Evolutionary conservation across 176 grass and related monocot species (phyloP).

Genomic region (Elaeis guineensis): DNA sequence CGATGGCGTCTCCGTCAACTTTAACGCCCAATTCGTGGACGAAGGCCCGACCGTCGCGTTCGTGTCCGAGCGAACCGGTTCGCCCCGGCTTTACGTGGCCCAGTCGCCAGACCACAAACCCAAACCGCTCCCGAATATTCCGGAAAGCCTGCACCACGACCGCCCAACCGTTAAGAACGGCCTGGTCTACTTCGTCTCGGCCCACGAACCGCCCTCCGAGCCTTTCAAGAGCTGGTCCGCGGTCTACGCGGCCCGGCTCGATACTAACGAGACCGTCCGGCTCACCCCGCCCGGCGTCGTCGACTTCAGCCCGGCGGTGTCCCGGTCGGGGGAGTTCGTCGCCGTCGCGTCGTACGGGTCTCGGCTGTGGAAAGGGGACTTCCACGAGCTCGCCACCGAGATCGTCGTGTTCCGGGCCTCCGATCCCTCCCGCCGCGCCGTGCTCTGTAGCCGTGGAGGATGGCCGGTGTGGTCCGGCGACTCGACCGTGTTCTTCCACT

Average conservation of each 20-base stretch:
- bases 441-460: conserved; percentile 30
- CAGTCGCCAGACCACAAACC: conserved; percentile 7
- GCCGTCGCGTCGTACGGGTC: conserved; percentile 80
- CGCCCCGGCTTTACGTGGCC: conserved; percentile 40
- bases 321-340: conserved; percentile 38
- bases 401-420: conserved; percentile 48
- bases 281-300: conserved; percentile 41
- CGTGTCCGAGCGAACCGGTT: conserved; percentile 70
- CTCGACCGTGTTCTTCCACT: conserved; percentile 58
- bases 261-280: conserved; percentile 3
- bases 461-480: conserved; percentile 83
- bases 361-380: conserved; percentile 63
- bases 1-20: conserved; percentile 70
- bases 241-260: conserved; percentile 41
- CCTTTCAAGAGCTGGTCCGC: conserved; percentile 78
- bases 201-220: conserved; percentile 36
- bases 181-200: conserved; percentile 62
- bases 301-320: conserved; percentile 84
- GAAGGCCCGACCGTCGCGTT: conserved; percentile 47
- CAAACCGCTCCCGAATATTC: conserved; percentile 30
- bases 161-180: conserved; percentile 46
- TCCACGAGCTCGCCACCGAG: conserved; percentile 63
- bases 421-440: conserved; percentile 38
- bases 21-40: conserved; percentile 77
- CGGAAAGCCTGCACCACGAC: conserved; percentile 67